Percentiles rank a stretch among this genome's conserved stretches.
Evolutionary conservation across 345 rosid genomes (phyloP).

Genomic region (Aurinia saxatilis): DNA sequence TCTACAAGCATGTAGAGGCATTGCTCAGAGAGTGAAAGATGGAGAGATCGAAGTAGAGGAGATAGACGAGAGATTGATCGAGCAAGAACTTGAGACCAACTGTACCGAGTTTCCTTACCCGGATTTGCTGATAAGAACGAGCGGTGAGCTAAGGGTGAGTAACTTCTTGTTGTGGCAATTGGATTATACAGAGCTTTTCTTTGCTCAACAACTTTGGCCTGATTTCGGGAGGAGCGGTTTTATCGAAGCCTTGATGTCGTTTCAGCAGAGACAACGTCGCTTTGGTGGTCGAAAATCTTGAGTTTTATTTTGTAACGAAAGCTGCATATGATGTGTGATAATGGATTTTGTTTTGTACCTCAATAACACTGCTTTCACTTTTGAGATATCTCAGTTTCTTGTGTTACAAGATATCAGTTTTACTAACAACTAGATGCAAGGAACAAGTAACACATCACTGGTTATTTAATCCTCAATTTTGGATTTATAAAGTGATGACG

Average conservation of each 20-base stretch:
- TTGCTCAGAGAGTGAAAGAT: conserved; percentile 46
- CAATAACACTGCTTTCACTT: not conserved
- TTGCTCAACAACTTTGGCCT: conserved; percentile 63
- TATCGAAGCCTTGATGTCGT: conserved; percentile 50
- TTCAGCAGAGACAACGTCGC: conserved; percentile 66
- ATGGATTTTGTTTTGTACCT: not conserved
- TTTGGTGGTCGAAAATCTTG: conserved; percentile 47
- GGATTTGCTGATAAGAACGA: conserved; percentile 67
- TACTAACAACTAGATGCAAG: not conserved
- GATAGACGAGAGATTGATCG: conserved; percentile 50
- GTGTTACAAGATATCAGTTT: not conserved
- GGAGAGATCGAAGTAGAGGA: conserved; percentile 44
- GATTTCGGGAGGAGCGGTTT: conserved; percentile 61
- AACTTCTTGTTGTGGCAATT: conserved; percentile 80
- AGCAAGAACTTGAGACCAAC: conserved; percentile 56
- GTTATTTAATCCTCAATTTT: not conserved
- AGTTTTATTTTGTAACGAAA: not conserved
- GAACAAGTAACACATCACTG: not conserved
- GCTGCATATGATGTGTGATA: conserved; percentile 14
- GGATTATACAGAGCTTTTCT: conserved; percentile 77
- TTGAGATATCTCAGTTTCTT: conserved; percentile 2
- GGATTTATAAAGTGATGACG: not conserved
- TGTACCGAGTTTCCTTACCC: conserved; percentile 61
- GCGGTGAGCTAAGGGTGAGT: conserved; percentile 71
- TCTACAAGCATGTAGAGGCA: conserved; percentile 55